Conservation (phyloP, 2,329 filamentous ascomycete species). For the Alternaria triticina region DNA sequence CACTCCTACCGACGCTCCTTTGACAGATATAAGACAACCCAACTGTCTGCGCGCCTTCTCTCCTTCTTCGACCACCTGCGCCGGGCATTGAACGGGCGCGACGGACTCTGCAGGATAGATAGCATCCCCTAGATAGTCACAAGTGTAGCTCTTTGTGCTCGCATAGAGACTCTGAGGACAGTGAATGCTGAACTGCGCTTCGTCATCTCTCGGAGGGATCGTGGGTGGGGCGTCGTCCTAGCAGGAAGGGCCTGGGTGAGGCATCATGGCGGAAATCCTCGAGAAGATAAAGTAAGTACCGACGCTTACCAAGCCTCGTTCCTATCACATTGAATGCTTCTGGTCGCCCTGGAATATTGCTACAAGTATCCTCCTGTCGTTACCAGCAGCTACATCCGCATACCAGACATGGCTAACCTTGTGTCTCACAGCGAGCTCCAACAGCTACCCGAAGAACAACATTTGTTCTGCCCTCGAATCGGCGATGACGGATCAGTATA, state of each 20-base stretch:
- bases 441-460: constrained; percentile 47
- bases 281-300: constrained; percentile 44
- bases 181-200: constrained; percentile 19
- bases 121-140: constrained; percentile 16
- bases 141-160: not conserved
- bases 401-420: constrained; percentile 28
- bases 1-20: constrained; percentile 9
- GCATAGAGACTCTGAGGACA: constrained; percentile 3
- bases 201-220: constrained; percentile 9
- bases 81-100: not conserved
- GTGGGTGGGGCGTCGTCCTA: constrained; percentile 4
- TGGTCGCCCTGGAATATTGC: not conserved
- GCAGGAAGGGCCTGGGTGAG: constrained; percentile 9
- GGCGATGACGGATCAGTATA: constrained; percentile 46
- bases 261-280: constrained; percentile 42
- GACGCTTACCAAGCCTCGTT: not conserved
- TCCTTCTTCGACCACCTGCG: not conserved
- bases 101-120: constrained; percentile 11
- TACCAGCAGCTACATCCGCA: not conserved
- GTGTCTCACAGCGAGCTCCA: constrained; percentile 43
- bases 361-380: not conserved
- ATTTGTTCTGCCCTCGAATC: constrained; percentile 58
- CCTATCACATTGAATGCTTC: not conserved
- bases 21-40: not conserved
- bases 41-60: not conserved